Conservation (phyloP, 352 stramenopile species). For the Vaucheria bursata region DNA sequence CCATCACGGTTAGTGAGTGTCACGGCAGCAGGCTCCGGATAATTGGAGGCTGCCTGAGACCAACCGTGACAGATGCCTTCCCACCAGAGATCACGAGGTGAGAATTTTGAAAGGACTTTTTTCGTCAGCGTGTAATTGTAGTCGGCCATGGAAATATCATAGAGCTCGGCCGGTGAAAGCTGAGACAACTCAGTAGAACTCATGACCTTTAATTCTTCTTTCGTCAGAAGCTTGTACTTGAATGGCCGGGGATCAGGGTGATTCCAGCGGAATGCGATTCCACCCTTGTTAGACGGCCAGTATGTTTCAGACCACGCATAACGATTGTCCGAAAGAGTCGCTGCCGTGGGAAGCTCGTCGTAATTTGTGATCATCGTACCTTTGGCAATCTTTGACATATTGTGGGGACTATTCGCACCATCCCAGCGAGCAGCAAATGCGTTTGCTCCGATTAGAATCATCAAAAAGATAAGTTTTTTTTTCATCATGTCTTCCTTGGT, state of each 20-base stretch:
- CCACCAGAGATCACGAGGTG: not conserved
- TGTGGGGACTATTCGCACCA: not conserved
- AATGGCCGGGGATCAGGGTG: not conserved
- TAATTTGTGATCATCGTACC: not conserved
- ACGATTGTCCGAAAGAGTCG: not conserved
- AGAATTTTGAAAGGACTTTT: not conserved
- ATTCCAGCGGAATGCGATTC: not conserved
- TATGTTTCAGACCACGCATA: not conserved
- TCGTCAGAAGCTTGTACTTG: not conserved
- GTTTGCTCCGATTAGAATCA: too few relatives aligned
- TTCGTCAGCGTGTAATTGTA: not conserved
- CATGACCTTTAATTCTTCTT: not conserved
- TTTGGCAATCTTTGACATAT: not conserved
- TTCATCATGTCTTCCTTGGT: too few relatives aligned
- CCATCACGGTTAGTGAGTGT: not conserved
- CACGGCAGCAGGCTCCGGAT: not conserved
- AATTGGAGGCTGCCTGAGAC: not conserved
- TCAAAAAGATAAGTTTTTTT: too few relatives aligned
- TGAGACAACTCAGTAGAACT: not conserved
- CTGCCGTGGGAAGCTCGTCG: not conserved
- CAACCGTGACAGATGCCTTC: slow-evolving; percentile 1
- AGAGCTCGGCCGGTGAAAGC: not conserved
- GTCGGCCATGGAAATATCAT: not conserved
- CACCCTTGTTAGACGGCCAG: not conserved
- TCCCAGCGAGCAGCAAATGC: not conserved